Evolutionary conservation across 2,329 filamentous ascomycete genomes (phyloP).

Genomic region (Apiospora aurea): DNA sequence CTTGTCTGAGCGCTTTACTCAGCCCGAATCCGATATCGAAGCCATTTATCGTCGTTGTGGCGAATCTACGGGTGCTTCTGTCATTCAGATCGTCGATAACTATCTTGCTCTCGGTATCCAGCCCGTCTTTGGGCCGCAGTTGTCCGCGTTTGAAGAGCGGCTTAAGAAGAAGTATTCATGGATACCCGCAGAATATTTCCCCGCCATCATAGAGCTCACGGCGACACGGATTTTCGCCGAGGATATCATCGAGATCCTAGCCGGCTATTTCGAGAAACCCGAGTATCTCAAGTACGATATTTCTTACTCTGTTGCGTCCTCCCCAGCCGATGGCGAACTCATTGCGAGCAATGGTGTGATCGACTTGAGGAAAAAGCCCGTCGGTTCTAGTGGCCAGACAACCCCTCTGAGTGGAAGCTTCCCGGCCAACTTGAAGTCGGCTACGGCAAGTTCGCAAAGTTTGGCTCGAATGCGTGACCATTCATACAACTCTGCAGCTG

Average conservation of each 20-base stretch:
- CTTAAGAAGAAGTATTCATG: slow-evolving; percentile 49
- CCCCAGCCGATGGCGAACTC: slow-evolving; percentile 24
- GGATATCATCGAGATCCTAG: slow-evolving; percentile 51
- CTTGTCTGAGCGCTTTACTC: slow-evolving; percentile 52
- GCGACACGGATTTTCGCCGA: slow-evolving; percentile 37
- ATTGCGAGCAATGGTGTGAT: slow-evolving; percentile 5
- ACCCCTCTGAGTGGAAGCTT: slow-evolving; percentile 22
- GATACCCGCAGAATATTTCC: slow-evolving; percentile 52
- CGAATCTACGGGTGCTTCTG: slow-evolving; percentile 49
- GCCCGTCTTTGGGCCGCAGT: slow-evolving; percentile 38
- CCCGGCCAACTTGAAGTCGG: slow-evolving; percentile 30
- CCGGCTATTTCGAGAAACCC: slow-evolving; percentile 51
- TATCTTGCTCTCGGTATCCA: slow-evolving; percentile 48
- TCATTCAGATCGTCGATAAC: slow-evolving; percentile 51
- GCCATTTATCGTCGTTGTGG: slow-evolving; percentile 48
- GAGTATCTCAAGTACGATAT: slow-evolving; percentile 42
- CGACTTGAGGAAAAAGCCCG: slow-evolving; percentile 14
- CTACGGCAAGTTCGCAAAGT: slow-evolving; percentile 28
- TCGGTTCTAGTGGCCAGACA: slow-evolving; percentile 18
- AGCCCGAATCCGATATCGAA: slow-evolving; percentile 50
- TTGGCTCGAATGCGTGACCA: slow-evolving; percentile 35
- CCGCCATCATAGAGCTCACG: slow-evolving; percentile 49
- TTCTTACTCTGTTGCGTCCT: slow-evolving; percentile 38
- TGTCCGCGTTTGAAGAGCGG: slow-evolving; percentile 38
- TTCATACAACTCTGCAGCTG: slow-evolving; percentile 47